phyloP scores from a whole-genome alignment of 2,329 filamentous ascomycete species.

The Fusarium papillatum region DNA sequence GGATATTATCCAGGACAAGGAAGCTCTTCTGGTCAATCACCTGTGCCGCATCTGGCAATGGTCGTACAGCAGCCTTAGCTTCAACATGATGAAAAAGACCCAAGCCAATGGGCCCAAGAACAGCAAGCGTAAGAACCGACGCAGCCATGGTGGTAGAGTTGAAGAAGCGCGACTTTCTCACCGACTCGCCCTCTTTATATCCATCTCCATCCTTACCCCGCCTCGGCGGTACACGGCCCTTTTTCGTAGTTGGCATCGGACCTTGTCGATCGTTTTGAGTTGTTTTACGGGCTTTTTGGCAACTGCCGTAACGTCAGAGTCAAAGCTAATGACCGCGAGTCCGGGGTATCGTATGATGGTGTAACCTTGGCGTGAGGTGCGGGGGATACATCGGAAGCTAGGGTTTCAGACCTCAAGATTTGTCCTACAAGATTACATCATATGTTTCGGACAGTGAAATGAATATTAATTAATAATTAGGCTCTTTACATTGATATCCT shows the following conservation, averaged over 20 bases:
- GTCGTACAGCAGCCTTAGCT: not conserved
- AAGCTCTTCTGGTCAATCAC: constrained; percentile 41
- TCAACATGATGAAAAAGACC: not conserved
- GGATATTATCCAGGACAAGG: constrained; percentile 33
- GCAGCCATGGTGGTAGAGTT: constrained; percentile 1
- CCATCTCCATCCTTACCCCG: not conserved
- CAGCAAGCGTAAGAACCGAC: constrained; percentile 2
- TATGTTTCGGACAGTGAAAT: not conserved
- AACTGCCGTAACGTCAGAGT: not conserved
- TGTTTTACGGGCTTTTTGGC: not conserved
- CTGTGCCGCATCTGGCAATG: constrained; percentile 32
- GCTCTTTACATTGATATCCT: not conserved
- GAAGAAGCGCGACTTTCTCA: not conserved
- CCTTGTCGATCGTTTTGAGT: constrained; percentile 1
- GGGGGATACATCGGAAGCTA: not conserved
- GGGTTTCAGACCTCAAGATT: not conserved
- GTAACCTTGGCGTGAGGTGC: not conserved
- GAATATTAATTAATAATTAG: no score
- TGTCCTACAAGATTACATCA: not conserved
- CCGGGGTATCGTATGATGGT: constrained; percentile 2
- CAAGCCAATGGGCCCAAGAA: constrained; percentile 5
- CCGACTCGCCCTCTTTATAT: not conserved
- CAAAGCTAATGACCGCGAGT: not conserved
- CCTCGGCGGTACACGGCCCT: not conserved
- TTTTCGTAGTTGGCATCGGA: not conserved